These are phyloP conservation scores for Aegle marmelos DNA, from an alignment of 345 rosid genomes.

Conservation along the genomic window DNA sequence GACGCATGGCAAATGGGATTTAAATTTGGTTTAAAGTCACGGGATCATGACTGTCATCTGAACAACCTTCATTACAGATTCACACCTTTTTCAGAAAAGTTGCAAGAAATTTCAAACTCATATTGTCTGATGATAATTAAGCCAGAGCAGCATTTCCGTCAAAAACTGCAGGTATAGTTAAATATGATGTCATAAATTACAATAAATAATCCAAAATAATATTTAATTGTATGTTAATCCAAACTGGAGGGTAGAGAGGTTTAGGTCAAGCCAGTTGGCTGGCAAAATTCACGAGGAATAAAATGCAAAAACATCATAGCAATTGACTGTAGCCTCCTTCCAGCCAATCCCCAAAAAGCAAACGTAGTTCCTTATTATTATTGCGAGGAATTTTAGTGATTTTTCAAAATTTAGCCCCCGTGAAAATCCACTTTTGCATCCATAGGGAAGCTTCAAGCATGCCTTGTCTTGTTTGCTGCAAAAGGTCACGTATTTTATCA, in stretches of 20 bases:
- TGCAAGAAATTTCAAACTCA: not conserved
- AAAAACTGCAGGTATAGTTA: slow-evolving; percentile 8
- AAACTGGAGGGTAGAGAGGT: slow-evolving; percentile 12
- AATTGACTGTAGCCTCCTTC: not conserved
- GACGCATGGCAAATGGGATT: not conserved
- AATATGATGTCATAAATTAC: not conserved
- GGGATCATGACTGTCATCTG: slow-evolving; percentile 15
- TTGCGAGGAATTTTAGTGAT: not conserved
- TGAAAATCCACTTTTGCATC: not conserved
- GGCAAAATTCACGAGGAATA: slow-evolving; percentile 9
- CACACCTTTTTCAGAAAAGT: not conserved
- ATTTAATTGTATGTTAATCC: not conserved
- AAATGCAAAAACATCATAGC: not conserved
- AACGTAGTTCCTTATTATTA: not conserved
- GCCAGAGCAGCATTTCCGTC: slow-evolving; percentile 14
- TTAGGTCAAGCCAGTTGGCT: slow-evolving; percentile 15
- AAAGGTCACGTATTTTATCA: not conserved
- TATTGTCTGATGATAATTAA: not conserved
- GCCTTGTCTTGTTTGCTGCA: slow-evolving; percentile 4
- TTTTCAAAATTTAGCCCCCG: not conserved
- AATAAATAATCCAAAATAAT: not conserved
- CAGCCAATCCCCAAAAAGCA: not conserved
- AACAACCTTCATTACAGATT: not conserved
- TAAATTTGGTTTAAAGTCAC: not conserved
- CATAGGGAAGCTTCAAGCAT: not conserved